A percentile compares a stretch with the other conserved stretches of the same genome.
Conservation (phyloP, 352 stramenopile species). For the Pseudoperonospora humuli region DNA sequence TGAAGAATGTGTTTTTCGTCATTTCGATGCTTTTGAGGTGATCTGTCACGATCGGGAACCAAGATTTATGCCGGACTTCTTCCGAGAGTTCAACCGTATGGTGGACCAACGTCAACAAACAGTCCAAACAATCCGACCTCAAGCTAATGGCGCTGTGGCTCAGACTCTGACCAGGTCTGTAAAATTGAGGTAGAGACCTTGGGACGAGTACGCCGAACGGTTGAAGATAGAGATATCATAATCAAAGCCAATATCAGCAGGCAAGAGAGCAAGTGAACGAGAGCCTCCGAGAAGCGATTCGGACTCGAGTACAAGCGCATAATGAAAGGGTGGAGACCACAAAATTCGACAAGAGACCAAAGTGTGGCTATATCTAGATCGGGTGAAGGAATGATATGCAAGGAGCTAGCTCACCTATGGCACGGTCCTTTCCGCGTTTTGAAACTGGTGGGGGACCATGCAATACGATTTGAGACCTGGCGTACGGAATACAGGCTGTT, state of each 20-base stretch:
- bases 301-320: background rate
- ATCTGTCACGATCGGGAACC: background rate
- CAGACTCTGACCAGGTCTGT: no score
- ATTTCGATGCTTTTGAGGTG: background rate
- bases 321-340: background rate
- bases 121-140: no score
- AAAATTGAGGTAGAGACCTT: no score
- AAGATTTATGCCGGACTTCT: background rate
- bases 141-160: no score
- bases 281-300: background rate
- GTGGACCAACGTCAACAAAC: no score
- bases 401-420: no score
- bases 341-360: background rate
- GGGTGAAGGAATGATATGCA: no score
- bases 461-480: background rate
- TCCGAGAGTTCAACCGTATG: background rate
- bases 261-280: background rate
- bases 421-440: no score
- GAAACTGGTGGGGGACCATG: background rate
- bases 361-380: no score
- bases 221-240: background rate
- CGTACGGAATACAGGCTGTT: background rate
- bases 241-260: conserved; percentile 10
- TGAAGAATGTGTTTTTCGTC: background rate
- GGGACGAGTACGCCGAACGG: no score